Evolutionary conservation across 2,329 filamentous ascomycete genomes (phyloP), one percentile per base, ranked within the genome.

Genomic region (Ampelomyces quisqualis): DNA sequence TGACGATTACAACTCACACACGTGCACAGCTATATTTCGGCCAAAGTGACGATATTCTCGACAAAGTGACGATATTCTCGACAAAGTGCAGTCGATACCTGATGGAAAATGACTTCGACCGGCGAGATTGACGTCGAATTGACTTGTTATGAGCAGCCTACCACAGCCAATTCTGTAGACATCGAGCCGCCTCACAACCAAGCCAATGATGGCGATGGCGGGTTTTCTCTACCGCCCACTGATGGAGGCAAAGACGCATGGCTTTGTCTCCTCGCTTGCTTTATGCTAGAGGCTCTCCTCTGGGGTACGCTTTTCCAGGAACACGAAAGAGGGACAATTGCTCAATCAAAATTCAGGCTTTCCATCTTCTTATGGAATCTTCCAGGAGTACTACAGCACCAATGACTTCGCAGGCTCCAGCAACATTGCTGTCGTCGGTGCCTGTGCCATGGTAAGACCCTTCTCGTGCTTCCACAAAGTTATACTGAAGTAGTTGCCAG

Each of bases 271-370:
- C 43, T 61, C 10, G 45, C 55, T 2, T 76, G 74, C 51, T 79
- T 77, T 49, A 58, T 78, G 33, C 67, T 80, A 8, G 77, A 82
- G 43, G 70, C 73, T 17, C 60, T 79, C 20, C 70, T 79, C 9
- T 67, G 63, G 64, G 64, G 61, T 62, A 34, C 15, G 47, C 11
- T n/a, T 7, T 20, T 26, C 21, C 18, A 14, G n/a, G 13, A 15
- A 23, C 31, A 13, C 14, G 21, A 17, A 28, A 32, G 13, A 8
- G 23, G 23, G 2, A 19, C 15, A 13, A 15, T 32, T 52, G 20
- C 45, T 18, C 27, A 1, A 6, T 22, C 14, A 2, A 6, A 15
- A n/a, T 15, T 13, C 33, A 62, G 58, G 60, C 14, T 64, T 64
- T 26, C 55, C 58, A 7, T 45, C 55, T 13, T 60, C 55, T 4